Conservation (phyloP, 208 protist genomes). For the Leishmania amazonensis region DNA sequence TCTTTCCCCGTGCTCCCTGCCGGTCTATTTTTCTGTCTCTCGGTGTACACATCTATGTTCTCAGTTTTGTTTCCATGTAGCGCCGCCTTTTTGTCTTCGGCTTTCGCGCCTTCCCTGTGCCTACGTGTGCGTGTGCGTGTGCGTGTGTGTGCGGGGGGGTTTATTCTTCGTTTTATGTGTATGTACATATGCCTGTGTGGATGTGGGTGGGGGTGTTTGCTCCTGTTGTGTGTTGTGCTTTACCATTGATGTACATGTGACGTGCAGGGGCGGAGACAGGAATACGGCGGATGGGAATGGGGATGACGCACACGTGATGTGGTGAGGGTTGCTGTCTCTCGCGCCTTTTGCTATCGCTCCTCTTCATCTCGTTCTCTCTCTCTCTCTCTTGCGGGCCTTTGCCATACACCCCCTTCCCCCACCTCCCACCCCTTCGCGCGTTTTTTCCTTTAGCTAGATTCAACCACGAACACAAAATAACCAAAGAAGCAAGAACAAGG, state of each 20-base stretch:
- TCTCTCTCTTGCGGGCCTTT: background rate
- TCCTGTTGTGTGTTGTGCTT: background rate
- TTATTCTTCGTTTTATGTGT: too few species aligned
- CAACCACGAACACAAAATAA: background rate
- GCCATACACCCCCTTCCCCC: too few species aligned
- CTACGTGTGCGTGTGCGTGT: background rate
- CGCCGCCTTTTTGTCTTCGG: background rate
- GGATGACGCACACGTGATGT: background rate
- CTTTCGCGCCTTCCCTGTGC: background rate
- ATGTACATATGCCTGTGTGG: too few species aligned
- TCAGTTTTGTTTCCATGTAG: background rate
- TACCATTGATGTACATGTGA: background rate
- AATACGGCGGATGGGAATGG: background rate
- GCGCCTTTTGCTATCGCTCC: background rate
- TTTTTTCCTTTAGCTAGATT: background rate
- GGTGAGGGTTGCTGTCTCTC: background rate
- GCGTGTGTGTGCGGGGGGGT: too few species aligned
- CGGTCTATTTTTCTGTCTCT: background rate
- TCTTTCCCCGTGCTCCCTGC: background rate
- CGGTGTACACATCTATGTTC: too few species aligned
- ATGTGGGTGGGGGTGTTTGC: too few species aligned
- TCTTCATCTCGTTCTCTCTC: background rate
- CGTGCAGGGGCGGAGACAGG: background rate
- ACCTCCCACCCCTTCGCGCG: background rate
- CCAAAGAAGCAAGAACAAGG: background rate